Evolutionary conservation across 495 filamentous ascomycete genomes (phyloP).

Genomic region (Astrocystis sublimbata): DNA sequence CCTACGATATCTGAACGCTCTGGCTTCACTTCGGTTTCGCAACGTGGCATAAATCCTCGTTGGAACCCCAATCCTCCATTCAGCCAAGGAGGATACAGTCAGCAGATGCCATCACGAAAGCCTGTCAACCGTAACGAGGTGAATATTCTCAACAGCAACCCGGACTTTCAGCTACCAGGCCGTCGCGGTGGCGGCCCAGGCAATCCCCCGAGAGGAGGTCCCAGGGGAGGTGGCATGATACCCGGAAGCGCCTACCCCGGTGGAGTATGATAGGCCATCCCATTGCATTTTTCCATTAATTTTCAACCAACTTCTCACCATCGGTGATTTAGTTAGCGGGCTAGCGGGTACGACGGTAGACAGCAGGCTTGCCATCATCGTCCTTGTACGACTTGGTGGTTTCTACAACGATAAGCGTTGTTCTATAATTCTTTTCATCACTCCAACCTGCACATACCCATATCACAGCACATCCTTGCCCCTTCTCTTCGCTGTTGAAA

Average conservation of each 20-base stretch:
- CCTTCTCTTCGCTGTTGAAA: constrained; percentile 5
- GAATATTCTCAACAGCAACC: constrained; percentile 66
- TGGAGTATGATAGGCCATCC: constrained; percentile 15
- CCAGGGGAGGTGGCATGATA: constrained; percentile 28
- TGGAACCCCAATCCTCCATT: constrained; percentile 62
- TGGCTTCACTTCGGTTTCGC: constrained; percentile 81
- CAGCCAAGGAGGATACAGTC: constrained; percentile 26
- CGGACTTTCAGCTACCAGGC: constrained; percentile 67
- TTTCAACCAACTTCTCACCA: not conserved
- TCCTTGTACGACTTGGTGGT: not conserved
- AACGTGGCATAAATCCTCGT: constrained; percentile 81
- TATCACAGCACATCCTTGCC: not conserved
- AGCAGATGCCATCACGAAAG: constrained; percentile 42
- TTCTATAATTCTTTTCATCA: constrained; percentile 14
- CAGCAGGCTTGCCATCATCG: not conserved
- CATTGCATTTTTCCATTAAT: not conserved
- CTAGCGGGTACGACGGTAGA: not conserved
- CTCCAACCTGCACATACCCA: too few species aligned
- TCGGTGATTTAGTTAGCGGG: not conserved
- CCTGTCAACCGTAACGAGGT: constrained; percentile 54
- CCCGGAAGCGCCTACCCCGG: constrained; percentile 42
- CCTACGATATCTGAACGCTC: constrained; percentile 75
- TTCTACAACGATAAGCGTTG: not conserved
- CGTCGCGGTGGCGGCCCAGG: constrained; percentile 27
- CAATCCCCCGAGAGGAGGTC: constrained; percentile 19